Percentiles rank a stretch among this genome's conserved stretches.
These are phyloP conservation scores for Pistacia integerrima DNA, from an alignment of 345 rosid genomes.

Conservation along the genomic window DNA sequence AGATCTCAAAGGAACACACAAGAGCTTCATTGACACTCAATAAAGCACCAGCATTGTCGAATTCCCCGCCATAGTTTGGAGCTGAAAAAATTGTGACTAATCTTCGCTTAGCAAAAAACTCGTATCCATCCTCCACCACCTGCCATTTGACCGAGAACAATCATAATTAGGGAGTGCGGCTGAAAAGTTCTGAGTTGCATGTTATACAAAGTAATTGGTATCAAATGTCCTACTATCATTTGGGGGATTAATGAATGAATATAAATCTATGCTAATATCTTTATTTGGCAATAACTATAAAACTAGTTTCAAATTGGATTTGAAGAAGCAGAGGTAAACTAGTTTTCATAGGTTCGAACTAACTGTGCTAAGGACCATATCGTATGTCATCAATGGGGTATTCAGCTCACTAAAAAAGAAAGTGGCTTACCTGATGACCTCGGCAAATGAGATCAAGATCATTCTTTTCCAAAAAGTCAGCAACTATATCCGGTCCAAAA, in stretches of 20 bases:
- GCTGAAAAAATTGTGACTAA: conserved; percentile 97
- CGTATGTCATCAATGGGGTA: not conserved
- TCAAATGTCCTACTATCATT: not conserved
- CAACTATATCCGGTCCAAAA: conserved; percentile 82
- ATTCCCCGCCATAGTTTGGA: conserved; percentile 99
- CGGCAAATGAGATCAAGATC: conserved; percentile 96
- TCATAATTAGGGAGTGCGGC: conserved; percentile 6
- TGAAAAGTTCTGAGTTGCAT: not conserved
- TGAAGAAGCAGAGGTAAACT: not conserved
- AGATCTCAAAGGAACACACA: conserved; percentile 90
- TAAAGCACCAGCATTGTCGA: conserved; percentile 93
- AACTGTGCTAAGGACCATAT: no score
- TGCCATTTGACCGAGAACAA: conserved; percentile 31
- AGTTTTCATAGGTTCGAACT: not conserved
- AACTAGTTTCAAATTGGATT: not conserved
- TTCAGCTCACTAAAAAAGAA: conserved; percentile 9
- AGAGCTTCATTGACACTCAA: conserved; percentile 75
- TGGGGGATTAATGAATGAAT: not conserved
- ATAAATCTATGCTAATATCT: not conserved
- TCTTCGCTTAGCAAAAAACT: conserved; percentile 85
- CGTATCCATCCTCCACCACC: conserved; percentile 99
- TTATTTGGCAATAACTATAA: not conserved
- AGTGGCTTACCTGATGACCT: conserved; percentile 84
- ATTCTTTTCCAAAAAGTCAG: conserved; percentile 86
- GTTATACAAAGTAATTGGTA: not conserved